Percentiles rank a stretch among this genome's conserved stretches.
These are phyloP conservation scores for Anthracocystis setariae DNA, from an alignment of 1,284 basidiomycete genomes.

Conservation along the genomic window DNA sequence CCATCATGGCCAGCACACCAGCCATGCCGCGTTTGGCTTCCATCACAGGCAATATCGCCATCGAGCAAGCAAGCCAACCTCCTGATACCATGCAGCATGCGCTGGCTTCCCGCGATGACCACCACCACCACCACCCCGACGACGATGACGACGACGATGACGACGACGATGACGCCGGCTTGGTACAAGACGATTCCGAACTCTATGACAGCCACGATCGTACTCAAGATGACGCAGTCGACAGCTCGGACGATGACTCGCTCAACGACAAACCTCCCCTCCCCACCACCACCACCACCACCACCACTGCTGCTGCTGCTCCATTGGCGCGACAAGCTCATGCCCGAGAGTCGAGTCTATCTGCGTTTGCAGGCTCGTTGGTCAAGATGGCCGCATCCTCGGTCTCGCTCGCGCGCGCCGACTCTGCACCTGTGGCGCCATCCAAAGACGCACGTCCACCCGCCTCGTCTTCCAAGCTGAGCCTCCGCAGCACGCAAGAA, in stretches of 20 bases:
- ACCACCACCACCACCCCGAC: neutral
- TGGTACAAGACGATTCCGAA: conserved; percentile 6
- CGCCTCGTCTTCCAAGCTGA: conserved; percentile 19
- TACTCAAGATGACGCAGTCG: conserved; percentile 34
- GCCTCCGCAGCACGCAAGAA: conserved; percentile 22
- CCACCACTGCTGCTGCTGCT: neutral
- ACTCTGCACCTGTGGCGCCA: conserved; percentile 38
- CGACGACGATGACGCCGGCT: conserved; percentile 69
- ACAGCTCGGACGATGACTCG: conserved; percentile 43
- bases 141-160: conserved; percentile 46
- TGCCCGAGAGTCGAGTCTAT: conserved; percentile 15
- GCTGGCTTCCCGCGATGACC: conserved; percentile 23
- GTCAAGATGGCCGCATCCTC: conserved; percentile 32
- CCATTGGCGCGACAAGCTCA: neutral
- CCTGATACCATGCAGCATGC: conserved; percentile 55
- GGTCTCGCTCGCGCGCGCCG: conserved; percentile 28
- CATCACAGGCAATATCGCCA: conserved; percentile 81
- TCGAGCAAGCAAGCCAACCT: conserved; percentile 81
- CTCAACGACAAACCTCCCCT: conserved; percentile 13
- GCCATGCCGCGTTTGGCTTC: conserved; percentile 80
- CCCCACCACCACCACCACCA: neutral
- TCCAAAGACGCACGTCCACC: conserved; percentile 37
- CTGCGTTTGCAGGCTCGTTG: conserved; percentile 25
- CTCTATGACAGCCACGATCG: conserved; percentile 23
- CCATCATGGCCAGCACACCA: conserved; percentile 80